phyloP scores from a whole-genome alignment of 192 early-diverging fungal genomes.

The Piromyces sp. region DNA sequence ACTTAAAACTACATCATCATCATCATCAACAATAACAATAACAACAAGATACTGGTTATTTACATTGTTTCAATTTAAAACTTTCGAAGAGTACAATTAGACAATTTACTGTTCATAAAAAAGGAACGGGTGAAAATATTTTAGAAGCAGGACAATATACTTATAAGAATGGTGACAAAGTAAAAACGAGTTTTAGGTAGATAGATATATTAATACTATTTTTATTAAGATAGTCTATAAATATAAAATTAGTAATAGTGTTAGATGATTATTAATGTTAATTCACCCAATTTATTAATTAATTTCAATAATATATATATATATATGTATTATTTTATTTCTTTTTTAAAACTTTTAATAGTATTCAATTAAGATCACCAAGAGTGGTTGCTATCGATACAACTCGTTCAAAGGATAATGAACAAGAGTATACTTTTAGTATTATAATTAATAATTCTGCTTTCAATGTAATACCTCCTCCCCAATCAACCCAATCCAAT shows the following conservation, averaged over 20 bases:
- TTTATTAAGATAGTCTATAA: too few species aligned
- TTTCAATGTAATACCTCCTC: background rate
- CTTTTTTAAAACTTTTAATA: background rate
- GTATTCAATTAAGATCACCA: background rate
- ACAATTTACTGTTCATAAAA: background rate
- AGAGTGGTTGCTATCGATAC: background rate
- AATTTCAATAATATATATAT: too few species aligned
- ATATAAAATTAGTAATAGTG: too few species aligned
- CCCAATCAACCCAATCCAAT: background rate
- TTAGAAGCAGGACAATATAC: background rate
- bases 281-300: too few species aligned
- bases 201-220: too few species aligned
- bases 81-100: background rate
- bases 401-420: background rate
- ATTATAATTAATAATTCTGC: background rate
- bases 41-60: constrained; percentile 7
- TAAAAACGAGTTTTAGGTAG: background rate
- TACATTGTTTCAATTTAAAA: constrained; percentile 13
- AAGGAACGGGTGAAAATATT: background rate
- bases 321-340: too few species aligned
- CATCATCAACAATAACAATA: too few species aligned
- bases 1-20: too few species aligned
- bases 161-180: background rate
- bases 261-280: too few species aligned
- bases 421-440: background rate